Base-by-base conservation (phyloP, 2,329 filamentous ascomycete genomes). In the Sporothrix inflata region DNA sequence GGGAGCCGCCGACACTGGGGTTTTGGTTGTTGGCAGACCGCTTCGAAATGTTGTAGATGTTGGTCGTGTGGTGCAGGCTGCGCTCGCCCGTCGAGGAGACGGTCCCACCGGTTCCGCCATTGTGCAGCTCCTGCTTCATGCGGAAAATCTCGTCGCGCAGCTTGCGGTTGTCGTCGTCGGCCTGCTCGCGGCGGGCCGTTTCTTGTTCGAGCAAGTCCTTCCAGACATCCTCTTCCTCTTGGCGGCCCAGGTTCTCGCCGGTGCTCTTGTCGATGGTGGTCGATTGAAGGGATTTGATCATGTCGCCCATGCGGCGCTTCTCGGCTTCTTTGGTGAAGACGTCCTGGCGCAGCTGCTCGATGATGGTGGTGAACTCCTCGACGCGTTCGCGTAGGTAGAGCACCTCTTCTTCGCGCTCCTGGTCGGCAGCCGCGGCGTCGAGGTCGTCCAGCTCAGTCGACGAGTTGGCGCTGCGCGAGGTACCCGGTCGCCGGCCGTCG, bases 151-250 rank as follows among this genome's bases (percentile, higher is more conserved):
- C 95, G 72, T 97, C 94, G 7, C 93, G 90, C 19, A 98, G 87
- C 77, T 87, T 90, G 75, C 91, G 90, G 76, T 94, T 94, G 75
- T 98, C 94, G 55, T 97, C 93, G 76, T 98, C 94, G 0, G 92
- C 90, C 80, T 97, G 93, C 81, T 98, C 95, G 72, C 95, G 89
- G 40, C 94, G 90, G 3, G 92, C 91, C 2, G 93, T 96, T 81
- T 99, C 96, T 75, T 96, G 93, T 78, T 98, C 94, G 34, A 98
- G 87, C 74, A 98, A 88, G 77, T 98, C 95, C 80, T 97, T 97
- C 91, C 94, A 97, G 81, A 98, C 95, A 74, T 97, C 94, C 79
- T 92, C 85, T 76, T 90, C 88, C 75, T 90, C 89, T 74, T 90
- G 86, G 12, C 85, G 83, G 2, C 84, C 85, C 7, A 87, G 79